Conservation (phyloP, 345 rosid species). For the Erodium maritimum region DNA sequence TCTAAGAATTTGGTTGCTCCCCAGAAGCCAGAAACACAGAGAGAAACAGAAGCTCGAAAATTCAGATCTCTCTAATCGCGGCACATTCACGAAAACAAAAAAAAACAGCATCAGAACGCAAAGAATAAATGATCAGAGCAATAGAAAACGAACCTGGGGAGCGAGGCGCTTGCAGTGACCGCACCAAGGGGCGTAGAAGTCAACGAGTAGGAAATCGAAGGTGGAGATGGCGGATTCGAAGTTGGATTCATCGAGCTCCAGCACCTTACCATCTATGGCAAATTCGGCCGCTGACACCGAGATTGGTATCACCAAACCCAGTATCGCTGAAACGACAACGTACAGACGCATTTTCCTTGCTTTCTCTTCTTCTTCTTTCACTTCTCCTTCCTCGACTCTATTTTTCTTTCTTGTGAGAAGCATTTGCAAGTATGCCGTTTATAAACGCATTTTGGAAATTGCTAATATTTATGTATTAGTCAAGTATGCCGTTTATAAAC, state of each 20-base stretch:
- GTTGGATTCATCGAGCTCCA: slow-evolving; percentile 79
- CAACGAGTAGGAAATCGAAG: slow-evolving; percentile 65
- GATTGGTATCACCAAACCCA: neutral
- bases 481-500: too few species aligned
- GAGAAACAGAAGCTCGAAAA: neutral
- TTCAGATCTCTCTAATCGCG: neutral
- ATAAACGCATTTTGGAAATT: too few species aligned
- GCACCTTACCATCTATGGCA: slow-evolving; percentile 50
- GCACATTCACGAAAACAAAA: neutral
- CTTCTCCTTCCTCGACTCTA: too few species aligned
- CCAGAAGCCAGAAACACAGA: neutral
- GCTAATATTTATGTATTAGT: too few species aligned
- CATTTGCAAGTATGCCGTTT: too few species aligned
- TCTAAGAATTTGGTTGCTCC: neutral
- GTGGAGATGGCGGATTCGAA: slow-evolving; percentile 64
- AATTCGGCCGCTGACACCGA: neutral
- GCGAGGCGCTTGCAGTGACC: slow-evolving; percentile 92
- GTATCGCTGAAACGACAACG: neutral
- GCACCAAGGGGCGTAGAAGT: slow-evolving; percentile 98
- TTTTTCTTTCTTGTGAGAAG: too few species aligned
- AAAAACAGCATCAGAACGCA: neutral
- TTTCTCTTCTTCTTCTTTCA: too few species aligned
- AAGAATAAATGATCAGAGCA: neutral
- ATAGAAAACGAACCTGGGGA: slow-evolving; percentile 54
- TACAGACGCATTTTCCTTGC: neutral